Percentiles rank a stretch among this genome's conserved stretches.
These are phyloP conservation scores for Miscanthus lutarioriparius DNA, from an alignment of 176 grass and related monocot genomes.

Conservation along the genomic window DNA sequence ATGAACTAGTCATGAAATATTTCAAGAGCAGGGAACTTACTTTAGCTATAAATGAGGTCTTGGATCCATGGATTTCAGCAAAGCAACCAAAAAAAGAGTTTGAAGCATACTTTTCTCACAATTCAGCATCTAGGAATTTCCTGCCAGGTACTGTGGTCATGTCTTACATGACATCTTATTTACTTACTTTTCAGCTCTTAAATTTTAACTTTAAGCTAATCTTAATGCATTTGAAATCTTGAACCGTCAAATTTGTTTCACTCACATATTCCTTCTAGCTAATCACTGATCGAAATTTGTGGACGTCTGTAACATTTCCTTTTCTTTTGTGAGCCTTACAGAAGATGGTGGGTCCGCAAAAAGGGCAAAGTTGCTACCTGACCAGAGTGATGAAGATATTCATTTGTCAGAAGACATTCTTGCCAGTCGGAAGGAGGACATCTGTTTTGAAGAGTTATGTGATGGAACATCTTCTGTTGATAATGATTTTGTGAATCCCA, in stretches of 20 bases:
- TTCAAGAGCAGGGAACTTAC: constrained; percentile 98
- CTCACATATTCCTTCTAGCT: not conserved
- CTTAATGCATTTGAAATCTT: constrained; percentile 5
- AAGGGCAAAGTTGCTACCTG: constrained; percentile 62
- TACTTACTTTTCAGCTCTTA: constrained; percentile 6
- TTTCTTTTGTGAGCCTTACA: constrained; percentile 42
- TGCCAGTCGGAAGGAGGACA: constrained; percentile 61
- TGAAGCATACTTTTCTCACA: constrained; percentile 69
- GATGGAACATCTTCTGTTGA: constrained; percentile 43
- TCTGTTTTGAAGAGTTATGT: constrained; percentile 80
- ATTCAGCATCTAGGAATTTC: constrained; percentile 60
- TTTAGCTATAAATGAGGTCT: constrained; percentile 93
- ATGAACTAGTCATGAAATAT: constrained; percentile 97
- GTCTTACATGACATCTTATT: constrained; percentile 30
- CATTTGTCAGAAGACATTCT: constrained; percentile 66
- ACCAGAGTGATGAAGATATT: constrained; percentile 66
- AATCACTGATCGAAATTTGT: not conserved
- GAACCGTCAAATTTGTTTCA: not conserved
- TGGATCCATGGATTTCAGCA: constrained; percentile 95
- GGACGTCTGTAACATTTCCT: constrained; percentile 13
- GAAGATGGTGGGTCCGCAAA: constrained; percentile 79
- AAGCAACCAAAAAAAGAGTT: constrained; percentile 95
- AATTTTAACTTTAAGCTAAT: constrained; percentile 19
- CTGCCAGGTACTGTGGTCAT: constrained; percentile 41
- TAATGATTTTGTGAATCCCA: constrained; percentile 30